Conservation (phyloP, 371 early-diverging fungal species). For the Mucor lusitanicus region DNA sequence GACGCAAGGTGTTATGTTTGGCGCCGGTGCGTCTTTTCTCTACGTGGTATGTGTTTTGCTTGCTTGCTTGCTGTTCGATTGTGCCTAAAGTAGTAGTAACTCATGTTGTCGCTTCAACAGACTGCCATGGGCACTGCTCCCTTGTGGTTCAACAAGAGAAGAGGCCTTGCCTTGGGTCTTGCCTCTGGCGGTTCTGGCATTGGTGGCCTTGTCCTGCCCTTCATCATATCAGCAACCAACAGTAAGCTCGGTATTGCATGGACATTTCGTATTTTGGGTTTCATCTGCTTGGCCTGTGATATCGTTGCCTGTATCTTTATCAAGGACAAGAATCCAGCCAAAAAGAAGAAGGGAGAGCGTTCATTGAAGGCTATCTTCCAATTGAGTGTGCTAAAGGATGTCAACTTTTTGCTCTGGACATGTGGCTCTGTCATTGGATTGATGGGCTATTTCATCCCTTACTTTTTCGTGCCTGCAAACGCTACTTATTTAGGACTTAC, state of each 20-base stretch:
- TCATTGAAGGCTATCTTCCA: conserved; percentile 14
- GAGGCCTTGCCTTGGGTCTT: conserved; percentile 75
- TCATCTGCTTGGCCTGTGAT: conserved; percentile 47
- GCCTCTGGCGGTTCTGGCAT: conserved; percentile 77
- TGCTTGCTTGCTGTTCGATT: not conserved
- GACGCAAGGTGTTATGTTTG: conserved; percentile 30
- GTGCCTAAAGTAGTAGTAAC: too few species aligned
- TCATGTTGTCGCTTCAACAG: not conserved
- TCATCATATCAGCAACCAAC: conserved; percentile 61
- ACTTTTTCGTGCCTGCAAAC: conserved; percentile 38
- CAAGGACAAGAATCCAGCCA: conserved; percentile 29
- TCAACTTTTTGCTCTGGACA: conserved; percentile 26
- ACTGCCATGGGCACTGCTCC: conserved; percentile 53
- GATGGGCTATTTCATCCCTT: conserved; percentile 38
- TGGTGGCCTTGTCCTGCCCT: conserved; percentile 74
- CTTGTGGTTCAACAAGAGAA: conserved; percentile 72
- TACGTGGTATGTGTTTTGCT: conserved; percentile 7
- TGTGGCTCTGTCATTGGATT: conserved; percentile 30
- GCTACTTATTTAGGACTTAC: conserved; percentile 28
- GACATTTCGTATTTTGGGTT: conserved; percentile 58
- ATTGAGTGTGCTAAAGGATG: conserved; percentile 12
- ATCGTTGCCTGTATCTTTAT: conserved; percentile 40
- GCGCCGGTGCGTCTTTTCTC: conserved; percentile 49
- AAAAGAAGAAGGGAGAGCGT: conserved; percentile 9
- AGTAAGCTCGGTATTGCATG: conserved; percentile 54